Evolutionary conservation across 495 filamentous ascomycete species (phyloP).

Genomic region (Ramalina peruviana): DNA sequence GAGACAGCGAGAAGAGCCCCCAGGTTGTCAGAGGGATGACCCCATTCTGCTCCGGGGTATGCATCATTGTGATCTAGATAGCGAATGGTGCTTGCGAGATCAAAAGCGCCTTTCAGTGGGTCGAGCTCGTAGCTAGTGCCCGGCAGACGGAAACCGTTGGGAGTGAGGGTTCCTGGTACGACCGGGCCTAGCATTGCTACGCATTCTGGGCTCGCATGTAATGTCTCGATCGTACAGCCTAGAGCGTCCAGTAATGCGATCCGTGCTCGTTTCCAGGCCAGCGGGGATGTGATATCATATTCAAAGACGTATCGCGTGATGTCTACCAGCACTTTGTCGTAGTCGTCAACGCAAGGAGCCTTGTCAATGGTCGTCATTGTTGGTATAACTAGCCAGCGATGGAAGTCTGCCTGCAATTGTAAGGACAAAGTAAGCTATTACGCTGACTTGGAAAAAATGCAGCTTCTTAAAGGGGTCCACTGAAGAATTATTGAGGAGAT

Average conservation of each 20-base stretch:
- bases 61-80: conserved; percentile 37
- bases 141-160: conserved; percentile 27
- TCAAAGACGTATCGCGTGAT: conserved; percentile 21
- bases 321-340: conserved; percentile 20
- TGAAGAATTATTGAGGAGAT: too few relatives aligned
- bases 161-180: conserved; percentile 14
- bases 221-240: conserved; percentile 26
- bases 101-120: conserved; percentile 28
- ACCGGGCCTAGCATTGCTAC: conserved; percentile 17
- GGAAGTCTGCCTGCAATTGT: too few relatives aligned
- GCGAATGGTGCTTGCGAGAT: conserved; percentile 28
- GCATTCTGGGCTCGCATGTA: conserved; percentile 14
- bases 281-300: conserved; percentile 6
- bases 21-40: conserved; percentile 35
- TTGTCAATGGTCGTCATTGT: too few relatives aligned
- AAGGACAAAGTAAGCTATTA: neutral
- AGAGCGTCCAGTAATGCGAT: conserved; percentile 25
- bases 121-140: conserved; percentile 25
- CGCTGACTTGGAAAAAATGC: neutral
- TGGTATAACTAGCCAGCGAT: too few relatives aligned
- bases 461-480: too few relatives aligned
- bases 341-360: neutral
- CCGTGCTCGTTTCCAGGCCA: conserved; percentile 16
- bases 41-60: conserved; percentile 29
- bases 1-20: conserved; percentile 27